phyloP scores from a whole-genome alignment of 257 asterid genomes.

The Solanum raphanifolium region DNA sequence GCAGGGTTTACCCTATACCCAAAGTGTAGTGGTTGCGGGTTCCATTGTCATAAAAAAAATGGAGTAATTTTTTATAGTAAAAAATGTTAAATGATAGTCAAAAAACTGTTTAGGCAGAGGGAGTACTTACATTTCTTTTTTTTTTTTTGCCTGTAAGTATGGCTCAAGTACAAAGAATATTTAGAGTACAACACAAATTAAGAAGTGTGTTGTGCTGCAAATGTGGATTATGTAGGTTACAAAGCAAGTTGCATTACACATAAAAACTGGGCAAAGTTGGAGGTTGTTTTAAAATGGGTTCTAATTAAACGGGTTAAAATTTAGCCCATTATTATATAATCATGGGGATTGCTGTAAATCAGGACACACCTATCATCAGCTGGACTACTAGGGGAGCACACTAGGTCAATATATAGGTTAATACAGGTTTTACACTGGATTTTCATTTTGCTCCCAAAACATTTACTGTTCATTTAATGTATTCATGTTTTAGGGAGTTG shows the following conservation, averaged over 20 bases:
- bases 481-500: not conserved
- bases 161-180: slow-evolving; percentile 23
- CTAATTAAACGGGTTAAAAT: not conserved
- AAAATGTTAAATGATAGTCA: not conserved
- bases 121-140: not conserved
- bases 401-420: not conserved
- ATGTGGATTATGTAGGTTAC: slow-evolving; percentile 6
- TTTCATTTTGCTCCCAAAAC: not conserved
- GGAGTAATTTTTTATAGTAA: not conserved
- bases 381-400: not conserved
- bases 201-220: slow-evolving; percentile 27
- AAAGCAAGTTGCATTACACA: not conserved
- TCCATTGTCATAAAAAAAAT: not conserved
- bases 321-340: not conserved
- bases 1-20: not conserved
- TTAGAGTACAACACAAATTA: slow-evolving; percentile 13
- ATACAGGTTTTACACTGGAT: not conserved
- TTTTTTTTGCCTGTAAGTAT: not conserved
- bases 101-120: not conserved
- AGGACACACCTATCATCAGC: not conserved
- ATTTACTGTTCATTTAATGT: not conserved
- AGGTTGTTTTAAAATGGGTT: not conserved
- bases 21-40: not conserved
- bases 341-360: not conserved
- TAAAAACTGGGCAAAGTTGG: not conserved